phyloP scores from a whole-genome alignment of 495 filamentous ascomycete species.

The Penicillium maclennaniae region DNA sequence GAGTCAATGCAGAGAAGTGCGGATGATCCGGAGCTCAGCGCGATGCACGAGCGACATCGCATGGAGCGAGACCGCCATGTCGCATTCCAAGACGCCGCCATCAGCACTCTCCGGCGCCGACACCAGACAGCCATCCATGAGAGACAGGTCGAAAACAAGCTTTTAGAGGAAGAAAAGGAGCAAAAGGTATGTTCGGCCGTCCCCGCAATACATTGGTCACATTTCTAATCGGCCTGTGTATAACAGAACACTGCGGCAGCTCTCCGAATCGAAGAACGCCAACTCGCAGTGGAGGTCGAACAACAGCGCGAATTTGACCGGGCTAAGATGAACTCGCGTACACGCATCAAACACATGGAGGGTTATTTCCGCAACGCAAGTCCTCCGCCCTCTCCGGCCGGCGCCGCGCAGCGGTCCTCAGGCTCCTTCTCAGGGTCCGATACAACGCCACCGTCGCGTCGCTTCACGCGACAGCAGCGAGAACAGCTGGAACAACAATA shows the following conservation, averaged over 20 bases:
- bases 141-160: conserved; percentile 24
- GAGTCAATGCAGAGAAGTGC: conserved; percentile 41
- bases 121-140: conserved; percentile 35
- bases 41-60: conserved; percentile 50
- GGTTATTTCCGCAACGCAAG: conserved; percentile 64
- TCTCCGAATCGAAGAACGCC: conserved; percentile 66
- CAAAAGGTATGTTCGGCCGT: conserved; percentile 47
- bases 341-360: conserved; percentile 75
- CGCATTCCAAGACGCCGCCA: conserved; percentile 41
- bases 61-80: conserved; percentile 57
- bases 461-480: conserved; percentile 36
- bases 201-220: background rate
- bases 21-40: conserved; percentile 46
- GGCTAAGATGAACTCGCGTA: conserved; percentile 55
- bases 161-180: conserved; percentile 48
- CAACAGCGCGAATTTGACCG: conserved; percentile 57
- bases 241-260: conserved; percentile 45
- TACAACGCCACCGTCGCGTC: conserved; percentile 22
- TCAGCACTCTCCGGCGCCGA: conserved; percentile 29
- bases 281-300: conserved; percentile 66
- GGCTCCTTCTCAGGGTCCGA: conserved; percentile 25
- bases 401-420: conserved; percentile 10
- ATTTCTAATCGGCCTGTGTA: conserved; percentile 21
- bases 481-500: conserved; percentile 69
- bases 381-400: conserved; percentile 31